Evolutionary conservation across 129 eudicot genomes (phyloP).

Genomic region (Saposhnikovia divaricata): DNA sequence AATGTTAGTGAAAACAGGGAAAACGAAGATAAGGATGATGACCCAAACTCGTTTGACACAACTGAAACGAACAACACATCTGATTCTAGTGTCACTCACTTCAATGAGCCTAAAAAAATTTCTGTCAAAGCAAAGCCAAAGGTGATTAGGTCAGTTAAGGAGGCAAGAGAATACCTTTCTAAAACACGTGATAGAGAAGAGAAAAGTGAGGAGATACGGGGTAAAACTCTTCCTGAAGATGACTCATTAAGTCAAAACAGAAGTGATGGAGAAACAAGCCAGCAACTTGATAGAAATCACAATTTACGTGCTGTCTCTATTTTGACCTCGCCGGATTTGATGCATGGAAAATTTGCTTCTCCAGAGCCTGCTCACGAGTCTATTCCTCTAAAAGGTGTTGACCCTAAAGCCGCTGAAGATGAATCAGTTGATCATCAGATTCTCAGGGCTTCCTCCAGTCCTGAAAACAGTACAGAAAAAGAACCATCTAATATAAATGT

Average conservation of each 20-base stretch:
- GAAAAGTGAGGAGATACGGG: constrained; percentile 18
- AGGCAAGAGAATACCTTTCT: constrained; percentile 81
- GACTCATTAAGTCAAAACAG: background rate
- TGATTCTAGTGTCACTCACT: constrained; percentile 14
- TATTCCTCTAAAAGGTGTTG: background rate
- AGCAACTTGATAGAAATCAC: constrained; percentile 11
- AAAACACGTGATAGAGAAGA: constrained; percentile 33
- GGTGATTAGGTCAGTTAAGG: constrained; percentile 67
- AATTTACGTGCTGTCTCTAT: constrained; percentile 5
- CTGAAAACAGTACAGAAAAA: constrained; percentile 1
- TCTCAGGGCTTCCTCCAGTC: constrained; percentile 9
- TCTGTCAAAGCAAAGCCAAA: constrained; percentile 29
- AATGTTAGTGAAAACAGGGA: constrained; percentile 14
- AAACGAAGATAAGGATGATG: constrained; percentile 4
- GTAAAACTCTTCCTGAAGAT: constrained; percentile 11
- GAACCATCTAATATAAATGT: background rate
- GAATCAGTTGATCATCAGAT: background rate
- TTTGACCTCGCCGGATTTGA: background rate
- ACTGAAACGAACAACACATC: constrained; percentile 14
- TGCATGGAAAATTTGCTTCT: background rate
- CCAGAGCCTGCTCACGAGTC: background rate
- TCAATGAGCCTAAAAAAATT: constrained; percentile 14
- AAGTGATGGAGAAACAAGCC: constrained; percentile 4
- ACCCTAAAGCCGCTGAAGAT: constrained; percentile 11
- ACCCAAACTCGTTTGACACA: background rate